Evolutionary conservation across 306 rosid genomes (phyloP), one percentile per base, ranked within the genome.

Genomic region (Glycine soja): DNA sequence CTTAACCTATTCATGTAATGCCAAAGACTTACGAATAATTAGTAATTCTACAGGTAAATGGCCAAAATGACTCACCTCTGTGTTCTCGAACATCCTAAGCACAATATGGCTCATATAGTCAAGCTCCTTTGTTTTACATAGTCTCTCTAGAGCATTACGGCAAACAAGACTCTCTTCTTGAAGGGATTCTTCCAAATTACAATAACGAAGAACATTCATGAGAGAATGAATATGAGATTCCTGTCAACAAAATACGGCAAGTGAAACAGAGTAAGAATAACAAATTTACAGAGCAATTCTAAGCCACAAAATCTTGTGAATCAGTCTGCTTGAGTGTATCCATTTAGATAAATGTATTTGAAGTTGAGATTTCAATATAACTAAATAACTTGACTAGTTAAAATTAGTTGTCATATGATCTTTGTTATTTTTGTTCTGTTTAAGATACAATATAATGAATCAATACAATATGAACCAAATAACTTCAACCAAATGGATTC

Each of bases 141-240:
- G 88, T 72, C 97, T 88, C 80, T 91, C 94, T 79, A 95, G 86
- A 76, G 93, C 93, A 85, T 74, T 79, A 54, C 63, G 76, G 81
- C 88, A 86, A 79, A 88, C 81, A 61, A 93, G 98, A 80, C 97
- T 84, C 57, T 91, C 99, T 88, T 63, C 98, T 86, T 72, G 88
- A 84, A 93, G 94, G 77, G 99, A 95, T 80, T 95, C 99, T 69
- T 95, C 99, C 91, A 93, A 85, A 89, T 95, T 93, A 81, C 98
- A 95, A 73, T 90, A 95, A 52, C 99, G 99, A 68, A 95, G 95
- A 77, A 95, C 98, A 80, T 95, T 95, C 98, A 95, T 88, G 9
- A 95, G 92, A 61, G 99, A 93, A 88, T 95, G 99, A 68, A 95
- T 91, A 81, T 95, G 99, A 63, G 99, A 95, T 85, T 95, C 99